Conservation (phyloP, 139 green algal genomes). For the Pleodorina starrii region DNA sequence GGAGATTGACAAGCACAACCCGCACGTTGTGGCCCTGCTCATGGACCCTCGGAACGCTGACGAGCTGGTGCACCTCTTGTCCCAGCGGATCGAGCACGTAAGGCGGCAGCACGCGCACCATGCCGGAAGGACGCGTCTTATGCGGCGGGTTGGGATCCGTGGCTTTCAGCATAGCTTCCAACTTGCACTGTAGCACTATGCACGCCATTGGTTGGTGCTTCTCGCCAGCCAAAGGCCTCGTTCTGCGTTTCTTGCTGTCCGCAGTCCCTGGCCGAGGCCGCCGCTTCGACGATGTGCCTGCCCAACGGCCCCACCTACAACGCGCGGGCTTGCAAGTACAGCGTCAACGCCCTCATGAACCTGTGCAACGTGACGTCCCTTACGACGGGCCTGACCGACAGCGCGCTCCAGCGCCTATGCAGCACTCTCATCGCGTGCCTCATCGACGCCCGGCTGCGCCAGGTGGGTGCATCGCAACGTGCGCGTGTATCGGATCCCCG, state of each 20-base stretch:
- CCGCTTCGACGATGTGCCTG: conserved; percentile 34
- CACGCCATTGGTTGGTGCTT: too few relatives aligned
- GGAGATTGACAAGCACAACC: conserved; percentile 56
- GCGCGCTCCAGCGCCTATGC: conserved; percentile 21
- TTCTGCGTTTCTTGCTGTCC: too few relatives aligned
- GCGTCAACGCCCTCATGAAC: conserved; percentile 95
- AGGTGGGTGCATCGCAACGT: too few relatives aligned
- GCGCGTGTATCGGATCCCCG: too few relatives aligned
- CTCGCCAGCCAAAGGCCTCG: too few relatives aligned
- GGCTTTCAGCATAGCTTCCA: too few relatives aligned
- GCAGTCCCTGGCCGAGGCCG: conserved; percentile 64
- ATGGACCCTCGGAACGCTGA: conserved; percentile 50
- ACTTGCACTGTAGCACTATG: too few relatives aligned
- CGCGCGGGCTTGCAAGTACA: conserved; percentile 88
- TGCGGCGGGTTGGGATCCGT: too few relatives aligned
- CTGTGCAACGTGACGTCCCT: conserved; percentile 53
- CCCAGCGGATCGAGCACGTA: conserved; percentile 53
- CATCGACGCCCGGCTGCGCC: conserved; percentile 45
- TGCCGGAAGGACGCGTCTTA: too few relatives aligned
- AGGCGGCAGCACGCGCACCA: neutral
- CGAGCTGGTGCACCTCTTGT: conserved; percentile 53
- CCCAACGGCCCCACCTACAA: conserved; percentile 26
- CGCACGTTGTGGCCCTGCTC: conserved; percentile 47
- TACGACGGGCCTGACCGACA: conserved; percentile 15
- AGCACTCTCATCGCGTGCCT: conserved; percentile 48